These are phyloP conservation scores for Luvunga scandens DNA, from an alignment of 345 rosid genomes.

Conservation along the genomic window DNA sequence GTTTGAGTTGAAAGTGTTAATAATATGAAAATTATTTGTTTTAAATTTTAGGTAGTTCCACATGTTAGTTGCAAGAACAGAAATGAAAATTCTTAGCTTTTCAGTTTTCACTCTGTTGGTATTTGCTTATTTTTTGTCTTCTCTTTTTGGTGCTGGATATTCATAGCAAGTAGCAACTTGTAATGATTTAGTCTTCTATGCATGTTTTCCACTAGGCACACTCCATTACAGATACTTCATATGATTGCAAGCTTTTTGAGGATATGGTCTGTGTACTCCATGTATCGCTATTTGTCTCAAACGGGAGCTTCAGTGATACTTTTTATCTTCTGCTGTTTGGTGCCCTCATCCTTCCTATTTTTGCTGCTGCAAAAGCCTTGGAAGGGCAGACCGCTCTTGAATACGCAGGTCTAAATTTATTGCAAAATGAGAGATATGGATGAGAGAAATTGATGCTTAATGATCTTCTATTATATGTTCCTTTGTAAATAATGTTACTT, in stretches of 20 bases:
- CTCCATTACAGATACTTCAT: constrained; percentile 84
- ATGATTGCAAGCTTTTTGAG: constrained; percentile 71
- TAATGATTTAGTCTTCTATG: background rate
- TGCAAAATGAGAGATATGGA: background rate
- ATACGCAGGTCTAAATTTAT: constrained; percentile 64
- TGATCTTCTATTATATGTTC: background rate
- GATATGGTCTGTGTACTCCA: constrained; percentile 96
- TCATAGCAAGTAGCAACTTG: background rate
- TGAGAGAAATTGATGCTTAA: constrained; percentile 12
- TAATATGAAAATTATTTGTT: background rate
- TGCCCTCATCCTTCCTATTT: constrained; percentile 70
- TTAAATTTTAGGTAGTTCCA: background rate
- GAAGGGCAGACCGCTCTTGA: constrained; percentile 92
- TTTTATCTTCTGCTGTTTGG: constrained; percentile 82
- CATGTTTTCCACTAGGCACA: constrained; percentile 49
- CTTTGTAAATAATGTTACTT: constrained; percentile 18
- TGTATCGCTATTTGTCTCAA: constrained; percentile 70
- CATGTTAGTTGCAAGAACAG: background rate
- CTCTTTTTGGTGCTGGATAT: background rate
- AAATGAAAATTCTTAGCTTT: background rate
- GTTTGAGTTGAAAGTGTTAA: background rate
- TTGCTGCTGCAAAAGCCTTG: constrained; percentile 88
- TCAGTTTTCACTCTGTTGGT: background rate
- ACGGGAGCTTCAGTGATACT: constrained; percentile 88
- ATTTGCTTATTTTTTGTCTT: background rate